Evolutionary conservation across 2,329 filamentous ascomycete genomes (phyloP).

Genomic region (Sporothrix protearum): DNA sequence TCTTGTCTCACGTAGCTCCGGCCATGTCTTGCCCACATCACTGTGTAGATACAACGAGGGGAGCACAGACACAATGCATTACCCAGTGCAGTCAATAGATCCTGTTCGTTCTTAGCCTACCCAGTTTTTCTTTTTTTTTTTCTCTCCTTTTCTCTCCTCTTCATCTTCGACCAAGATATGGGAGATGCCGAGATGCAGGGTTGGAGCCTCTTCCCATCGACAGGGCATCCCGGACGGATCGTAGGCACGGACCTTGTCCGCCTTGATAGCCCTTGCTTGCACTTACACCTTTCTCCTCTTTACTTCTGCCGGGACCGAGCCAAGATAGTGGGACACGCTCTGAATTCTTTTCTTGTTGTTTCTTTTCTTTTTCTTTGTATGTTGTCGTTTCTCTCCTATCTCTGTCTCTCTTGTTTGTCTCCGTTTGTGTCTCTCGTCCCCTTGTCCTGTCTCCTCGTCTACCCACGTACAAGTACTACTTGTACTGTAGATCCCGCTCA

Average conservation of each 20-base stretch:
- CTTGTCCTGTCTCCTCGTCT: neutral
- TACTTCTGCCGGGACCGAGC: neutral
- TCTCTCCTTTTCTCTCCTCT: too few species aligned
- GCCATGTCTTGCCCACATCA: neutral
- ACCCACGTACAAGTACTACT: neutral
- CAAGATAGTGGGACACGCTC: neutral
- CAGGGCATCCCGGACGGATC: neutral
- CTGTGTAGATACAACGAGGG: neutral
- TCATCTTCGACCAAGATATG: neutral
- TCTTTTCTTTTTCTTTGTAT: neutral
- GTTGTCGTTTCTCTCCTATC: neutral
- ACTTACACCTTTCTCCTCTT: neutral
- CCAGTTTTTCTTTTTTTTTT: neutral
- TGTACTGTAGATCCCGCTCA: constrained; percentile 13
- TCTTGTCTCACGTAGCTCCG: constrained; percentile 8
- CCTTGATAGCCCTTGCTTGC: neutral
- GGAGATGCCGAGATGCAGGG: constrained; percentile 5
- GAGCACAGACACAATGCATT: neutral
- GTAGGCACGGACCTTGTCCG: neutral
- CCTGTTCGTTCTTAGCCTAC: neutral
- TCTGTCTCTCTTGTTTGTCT: neutral
- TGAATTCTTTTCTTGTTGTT: neutral
- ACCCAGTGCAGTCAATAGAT: neutral
- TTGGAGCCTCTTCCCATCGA: neutral
- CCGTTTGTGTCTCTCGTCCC: neutral